Base-by-base conservation (phyloP, 805 yeast genomes). In the Yamadazyma nakazawae region DNA sequence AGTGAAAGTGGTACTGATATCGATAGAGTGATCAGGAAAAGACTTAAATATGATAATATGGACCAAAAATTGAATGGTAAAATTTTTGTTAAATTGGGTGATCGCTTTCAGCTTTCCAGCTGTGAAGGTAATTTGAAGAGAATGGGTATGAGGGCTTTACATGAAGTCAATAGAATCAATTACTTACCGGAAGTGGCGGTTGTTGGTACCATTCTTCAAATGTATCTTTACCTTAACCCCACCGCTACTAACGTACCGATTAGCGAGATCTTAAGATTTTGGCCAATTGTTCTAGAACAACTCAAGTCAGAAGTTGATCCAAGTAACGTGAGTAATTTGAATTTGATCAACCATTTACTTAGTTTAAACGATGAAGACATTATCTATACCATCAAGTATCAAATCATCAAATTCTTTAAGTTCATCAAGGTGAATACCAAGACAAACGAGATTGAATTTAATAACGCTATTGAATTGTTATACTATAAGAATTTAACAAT, bases 401-500 rank as follows among this genome's bases (percentile, higher is more conserved):
- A 52, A 31, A 43, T 52, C 34, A 52, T 52, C 35, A 55, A 58
- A 40, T 69, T 65, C 49, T 57, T 65, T 54, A 50, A 62, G 44
- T 56, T 52, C 48, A 54, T 62, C 44, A 49, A 60, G 42, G 60
- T 64, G 46, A 43, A 46, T 8, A 42, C 46, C 18, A 41, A 49
- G 8, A 44, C 45, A 12, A 58, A 64, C 40, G 50, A 54, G 10
- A 59, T 71, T 32, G 53, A 42, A 5, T 52, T 81, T 26, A 70
- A 68, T 43, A 80, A 78, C 52, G 64, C 79, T 10, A 75, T 81
- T 62, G 83, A 78, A 60, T 67, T 80, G 35, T 68, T 79, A 37
- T 80, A 78, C 56, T 80, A 80, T 62, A 78, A 83, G 52, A 80
- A 80, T 60, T 76, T 78, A 57, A 64, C 75, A 9, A 76, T 80